Evolutionary conservation across 164 flowering plant genomes (phyloP).

Genomic region (Stephania japonica): DNA sequence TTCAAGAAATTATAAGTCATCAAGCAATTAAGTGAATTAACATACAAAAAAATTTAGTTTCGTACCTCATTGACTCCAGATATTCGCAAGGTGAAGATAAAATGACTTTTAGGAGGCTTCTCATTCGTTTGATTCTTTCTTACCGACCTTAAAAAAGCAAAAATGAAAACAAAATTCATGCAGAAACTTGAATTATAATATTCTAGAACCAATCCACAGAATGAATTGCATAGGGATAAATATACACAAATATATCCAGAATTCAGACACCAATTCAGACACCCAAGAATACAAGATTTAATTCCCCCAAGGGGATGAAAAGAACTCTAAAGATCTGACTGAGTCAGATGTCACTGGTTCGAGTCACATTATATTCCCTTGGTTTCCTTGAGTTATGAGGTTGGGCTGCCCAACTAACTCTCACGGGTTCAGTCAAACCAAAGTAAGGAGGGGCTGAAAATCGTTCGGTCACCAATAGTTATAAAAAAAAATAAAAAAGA

Average conservation of each 20-base stretch:
- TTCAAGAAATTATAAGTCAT: background rate
- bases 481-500: too few relatives aligned
- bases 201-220: background rate
- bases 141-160: slow-evolving; percentile 50
- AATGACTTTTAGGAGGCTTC: slow-evolving; percentile 93
- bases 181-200: background rate
- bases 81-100: slow-evolving; percentile 82
- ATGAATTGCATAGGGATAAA: background rate
- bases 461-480: too few relatives aligned
- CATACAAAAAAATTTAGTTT: background rate
- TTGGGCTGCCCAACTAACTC: too few relatives aligned
- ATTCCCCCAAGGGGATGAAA: too few relatives aligned
- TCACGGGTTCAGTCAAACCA: too few relatives aligned
- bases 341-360: too few relatives aligned
- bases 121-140: slow-evolving; percentile 95
- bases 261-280: too few relatives aligned
- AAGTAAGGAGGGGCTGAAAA: too few relatives aligned
- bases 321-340: too few relatives aligned
- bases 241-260: background rate
- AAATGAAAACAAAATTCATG: background rate
- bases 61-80: slow-evolving; percentile 83
- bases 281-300: too few relatives aligned
- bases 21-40: background rate
- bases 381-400: too few relatives aligned
- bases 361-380: too few relatives aligned